Base-by-base conservation (phyloP, 2,329 filamentous ascomycete species). In the Colletotrichum tropicicola region DNA sequence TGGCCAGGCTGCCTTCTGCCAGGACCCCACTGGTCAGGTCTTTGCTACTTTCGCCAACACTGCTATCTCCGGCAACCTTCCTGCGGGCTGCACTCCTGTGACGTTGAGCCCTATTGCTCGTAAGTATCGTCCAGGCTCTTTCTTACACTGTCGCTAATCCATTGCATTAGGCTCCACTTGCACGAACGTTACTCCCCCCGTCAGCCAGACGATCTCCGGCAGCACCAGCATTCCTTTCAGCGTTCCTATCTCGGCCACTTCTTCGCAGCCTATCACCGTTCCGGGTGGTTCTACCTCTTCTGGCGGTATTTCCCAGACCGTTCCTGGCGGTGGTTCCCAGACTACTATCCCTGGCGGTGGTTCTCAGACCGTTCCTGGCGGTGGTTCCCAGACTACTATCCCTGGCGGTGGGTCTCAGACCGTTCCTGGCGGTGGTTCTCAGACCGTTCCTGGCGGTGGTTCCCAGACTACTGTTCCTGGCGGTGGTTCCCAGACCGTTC, bases 1-100 rank as follows among this genome's bases (percentile, higher is more conserved):
- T 15, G 48, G 51, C 15, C 44, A 43, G 25, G 62, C 62, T 27
- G 62, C 49, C 15, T 65, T 65, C 44, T 65, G 62, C 51, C 47
- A 61, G 43, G 62, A 60, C 28, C 19, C 27, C 23, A 48, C 19
- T 30, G 51, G 57, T 19, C 41, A 48, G 27, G 32, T 65, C 13
- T 65, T 37, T n/a, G 62, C 62, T 9, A 65, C 62, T 6, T 65
- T 65, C 32, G 17, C 15, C 2, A 28, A 65, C 44, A 32, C 57
- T 6, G 39, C 45, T n/a, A 30, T 27, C 30, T 19, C 45, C 27
- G 32, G 23, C 25, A 45, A 59, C 43, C 9, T 51, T 19, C 49
- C 62, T 10, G 12, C 41, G 21, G 32, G 35, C 44, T 65, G 62
- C 37, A 27, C 35, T 5, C 13, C 28, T 6, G 28, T 60, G 3